Conservation (phyloP, 306 rosid species). For the Arachis hypogaea region DNA sequence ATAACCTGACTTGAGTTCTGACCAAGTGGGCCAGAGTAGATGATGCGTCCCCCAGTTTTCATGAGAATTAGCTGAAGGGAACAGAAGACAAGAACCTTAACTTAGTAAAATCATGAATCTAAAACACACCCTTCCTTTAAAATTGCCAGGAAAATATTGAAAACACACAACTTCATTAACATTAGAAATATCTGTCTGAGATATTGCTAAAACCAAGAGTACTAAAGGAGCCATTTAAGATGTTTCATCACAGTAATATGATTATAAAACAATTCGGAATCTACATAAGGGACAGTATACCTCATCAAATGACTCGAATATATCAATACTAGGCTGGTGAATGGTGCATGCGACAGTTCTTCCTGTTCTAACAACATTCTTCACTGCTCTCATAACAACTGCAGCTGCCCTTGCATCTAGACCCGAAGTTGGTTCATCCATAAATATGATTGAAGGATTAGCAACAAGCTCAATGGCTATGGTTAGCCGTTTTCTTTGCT, state of each 20-base stretch:
- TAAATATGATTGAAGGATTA: constrained; percentile 69
- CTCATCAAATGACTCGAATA: constrained; percentile 76
- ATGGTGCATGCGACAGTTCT: constrained; percentile 72
- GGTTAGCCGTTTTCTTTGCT: constrained; percentile 67
- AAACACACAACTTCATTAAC: constrained; percentile 2
- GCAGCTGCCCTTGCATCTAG: constrained; percentile 72
- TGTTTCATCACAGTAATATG: neutral
- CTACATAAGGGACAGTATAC: constrained; percentile 39
- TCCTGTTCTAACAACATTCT: constrained; percentile 62
- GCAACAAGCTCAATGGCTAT: constrained; percentile 70
- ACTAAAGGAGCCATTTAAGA: neutral
- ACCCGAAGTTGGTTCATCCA: constrained; percentile 79
- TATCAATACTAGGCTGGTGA: constrained; percentile 72
- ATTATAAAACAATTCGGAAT: neutral
- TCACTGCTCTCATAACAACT: constrained; percentile 69
- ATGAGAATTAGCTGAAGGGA: constrained; percentile 54
- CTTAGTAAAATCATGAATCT: constrained; percentile 15
- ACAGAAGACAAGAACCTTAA: constrained; percentile 28
- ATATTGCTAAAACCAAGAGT: neutral
- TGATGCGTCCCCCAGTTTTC: constrained; percentile 65
- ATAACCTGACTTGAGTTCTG: constrained; percentile 53
- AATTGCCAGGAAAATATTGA: constrained; percentile 9
- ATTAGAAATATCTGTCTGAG: constrained; percentile 5
- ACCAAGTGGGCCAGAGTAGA: constrained; percentile 60
- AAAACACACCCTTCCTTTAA: constrained; percentile 22